Evolutionary conservation across 2,329 filamentous ascomycete species (phyloP).

Genomic region (Hypoxylon sp.): DNA sequence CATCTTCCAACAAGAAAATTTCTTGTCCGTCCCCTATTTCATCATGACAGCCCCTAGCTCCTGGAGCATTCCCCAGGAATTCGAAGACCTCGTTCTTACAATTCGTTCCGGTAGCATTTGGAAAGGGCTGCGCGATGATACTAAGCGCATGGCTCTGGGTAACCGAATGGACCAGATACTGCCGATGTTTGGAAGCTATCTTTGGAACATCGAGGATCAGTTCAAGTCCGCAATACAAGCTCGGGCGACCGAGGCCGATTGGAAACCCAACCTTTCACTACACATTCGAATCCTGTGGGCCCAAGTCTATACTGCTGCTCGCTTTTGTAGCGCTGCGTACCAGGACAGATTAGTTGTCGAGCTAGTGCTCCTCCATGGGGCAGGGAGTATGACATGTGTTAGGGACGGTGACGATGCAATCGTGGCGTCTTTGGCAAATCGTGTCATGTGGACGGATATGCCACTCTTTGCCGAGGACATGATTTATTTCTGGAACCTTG

Average conservation of each 20-base stretch:
- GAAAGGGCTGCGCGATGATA: neutral
- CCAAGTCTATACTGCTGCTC: conserved; percentile 16
- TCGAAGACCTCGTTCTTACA: neutral
- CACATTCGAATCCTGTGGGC: conserved; percentile 8
- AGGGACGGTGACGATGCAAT: conserved; percentile 7
- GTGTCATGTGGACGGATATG: conserved; percentile 18
- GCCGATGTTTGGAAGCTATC: neutral
- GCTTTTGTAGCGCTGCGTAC: conserved; percentile 1
- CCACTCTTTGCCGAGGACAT: conserved; percentile 23
- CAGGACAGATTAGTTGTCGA: conserved; percentile 17
- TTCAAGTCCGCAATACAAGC: neutral
- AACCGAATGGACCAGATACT: neutral
- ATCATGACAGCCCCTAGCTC: neutral
- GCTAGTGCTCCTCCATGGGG: conserved; percentile 10
- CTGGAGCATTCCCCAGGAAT: neutral
- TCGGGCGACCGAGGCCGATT: neutral
- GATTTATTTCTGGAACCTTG: conserved; percentile 13
- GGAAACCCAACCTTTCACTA: conserved; percentile 5
- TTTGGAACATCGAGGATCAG: neutral
- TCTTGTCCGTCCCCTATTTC: neutral
- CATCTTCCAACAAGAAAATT: neutral
- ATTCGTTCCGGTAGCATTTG: neutral
- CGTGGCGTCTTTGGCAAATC: conserved; percentile 8
- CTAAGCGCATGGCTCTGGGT: neutral
- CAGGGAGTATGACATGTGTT: conserved; percentile 9